Evolutionary conservation across 1,139 yeast species (phyloP).

Genomic region (Geotrichum fermentans): DNA sequence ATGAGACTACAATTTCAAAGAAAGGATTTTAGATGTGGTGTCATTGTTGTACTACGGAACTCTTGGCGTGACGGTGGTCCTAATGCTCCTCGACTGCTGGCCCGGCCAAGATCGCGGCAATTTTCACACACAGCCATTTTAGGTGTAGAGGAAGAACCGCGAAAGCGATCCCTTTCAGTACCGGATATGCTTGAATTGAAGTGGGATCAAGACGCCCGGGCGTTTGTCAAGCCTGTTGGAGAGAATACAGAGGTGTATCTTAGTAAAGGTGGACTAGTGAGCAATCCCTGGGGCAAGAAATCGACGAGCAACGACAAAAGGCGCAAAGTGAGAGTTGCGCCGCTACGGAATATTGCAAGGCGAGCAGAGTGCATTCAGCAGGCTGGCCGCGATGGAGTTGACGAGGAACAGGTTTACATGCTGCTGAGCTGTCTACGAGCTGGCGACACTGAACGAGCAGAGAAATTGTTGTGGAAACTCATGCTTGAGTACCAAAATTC

Average conservation of each 20-base stretch:
- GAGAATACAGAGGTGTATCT: background rate
- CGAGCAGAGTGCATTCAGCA: background rate
- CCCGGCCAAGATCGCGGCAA: too few relatives aligned
- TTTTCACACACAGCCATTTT: background rate
- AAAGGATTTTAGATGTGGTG: background rate
- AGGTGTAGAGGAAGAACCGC: background rate
- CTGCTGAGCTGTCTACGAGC: conserved; percentile 5
- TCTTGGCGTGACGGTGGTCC: too few relatives aligned
- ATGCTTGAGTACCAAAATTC: background rate
- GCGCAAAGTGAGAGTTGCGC: conserved; percentile 5
- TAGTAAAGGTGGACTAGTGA: background rate
- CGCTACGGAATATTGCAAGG: background rate
- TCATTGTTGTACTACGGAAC: background rate
- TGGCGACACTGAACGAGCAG: conserved; percentile 11
- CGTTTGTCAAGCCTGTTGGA: background rate
- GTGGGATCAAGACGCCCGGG: conserved; percentile 11
- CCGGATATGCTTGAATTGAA: conserved; percentile 6
- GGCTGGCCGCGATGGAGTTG: background rate
- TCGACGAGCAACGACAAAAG: background rate
- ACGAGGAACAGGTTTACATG: conserved; percentile 8
- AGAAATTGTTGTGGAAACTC: conserved; percentile 7
- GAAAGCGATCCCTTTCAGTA: too few relatives aligned
- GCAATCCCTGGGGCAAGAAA: background rate
- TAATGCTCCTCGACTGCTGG: background rate
- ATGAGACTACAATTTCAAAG: background rate